Conservation (phyloP, 176 grass and related monocot species). For the Poa pratensis region DNA sequence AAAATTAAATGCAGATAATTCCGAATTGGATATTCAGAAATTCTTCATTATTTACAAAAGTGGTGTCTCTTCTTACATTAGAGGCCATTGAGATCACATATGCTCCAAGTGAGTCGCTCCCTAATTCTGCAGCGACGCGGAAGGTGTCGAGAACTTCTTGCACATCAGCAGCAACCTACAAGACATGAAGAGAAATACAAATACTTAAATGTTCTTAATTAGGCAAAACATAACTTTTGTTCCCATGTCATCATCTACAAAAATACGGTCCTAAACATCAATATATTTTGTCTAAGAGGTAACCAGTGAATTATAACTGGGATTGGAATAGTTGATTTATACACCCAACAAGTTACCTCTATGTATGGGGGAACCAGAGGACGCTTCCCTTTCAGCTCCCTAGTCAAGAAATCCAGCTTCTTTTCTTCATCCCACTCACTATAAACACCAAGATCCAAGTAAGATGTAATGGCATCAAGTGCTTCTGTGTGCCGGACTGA, state of each 20-base stretch:
- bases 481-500: conserved; percentile 84
- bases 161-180: conserved; percentile 71
- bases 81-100: conserved; percentile 99
- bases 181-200: conserved; percentile 28
- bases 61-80: conserved; percentile 58
- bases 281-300: background rate
- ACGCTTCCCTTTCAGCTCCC: conserved; percentile 89
- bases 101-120: conserved; percentile 82
- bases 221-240: background rate
- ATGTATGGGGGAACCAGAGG: conserved; percentile 80
- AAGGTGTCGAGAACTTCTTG: conserved; percentile 95
- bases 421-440: conserved; percentile 89
- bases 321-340: conserved; percentile 11
- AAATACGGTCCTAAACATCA: background rate
- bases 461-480: conserved; percentile 78
- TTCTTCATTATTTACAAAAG: background rate
- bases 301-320: conserved; percentile 5
- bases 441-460: conserved; percentile 89
- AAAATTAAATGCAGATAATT: background rate
- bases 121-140: conserved; percentile 81
- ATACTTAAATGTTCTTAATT: conserved; percentile 15
- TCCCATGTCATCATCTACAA: background rate
- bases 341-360: conserved; percentile 48
- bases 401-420: conserved; percentile 82
- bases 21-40: background rate